Base-by-base conservation (phyloP, 257 asterid genomes). In the Apocynum venetum region DNA sequence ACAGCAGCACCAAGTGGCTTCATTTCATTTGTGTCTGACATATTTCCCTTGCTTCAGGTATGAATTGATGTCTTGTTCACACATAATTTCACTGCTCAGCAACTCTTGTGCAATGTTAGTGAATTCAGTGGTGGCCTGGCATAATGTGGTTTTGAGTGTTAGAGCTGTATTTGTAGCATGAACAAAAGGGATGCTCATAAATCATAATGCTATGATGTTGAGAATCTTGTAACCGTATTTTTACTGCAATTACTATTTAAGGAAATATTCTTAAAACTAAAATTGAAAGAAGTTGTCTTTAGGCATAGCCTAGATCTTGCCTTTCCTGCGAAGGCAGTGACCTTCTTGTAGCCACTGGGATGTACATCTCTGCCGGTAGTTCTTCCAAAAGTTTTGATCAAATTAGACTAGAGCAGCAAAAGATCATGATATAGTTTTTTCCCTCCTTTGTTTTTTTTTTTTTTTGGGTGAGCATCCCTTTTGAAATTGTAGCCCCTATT, bases 21-120 rank as follows among this genome's bases (percentile, higher is more conserved):
- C 85, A 83, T 96, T 80, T 83, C 96, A 71, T 91, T 93, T 83
- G 97, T 96, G 76, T 83, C 98, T 4, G 88, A 83, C 47, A 83
- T 96, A 80, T 87, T 93, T 84, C 98, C 99, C 61, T 78, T 93
- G 79, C 97, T 96, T 85, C 98, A 93, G 99, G 99, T 93, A 84
- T 48, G 83, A 66, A 47, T 53, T 31, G 36, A 36, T 55, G 73
- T 72, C 53, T 19, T 64, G 0, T 71, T 79, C 57, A 55, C 14
- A n/a, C 71, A 14, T 78, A n/a, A 35, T 67, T 80, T 47, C 13
- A 40, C 68, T 71, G 74, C 70, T 64, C 43, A 68, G 35, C 74
- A 65, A 73, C 3, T n/a, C 36, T 59, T 59, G 35, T 59, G 38
- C 38, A 7, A n/a, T 25, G 8, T 6, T 38, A 59, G 35, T 59